Evolutionary conservation across 257 asterid genomes (phyloP).

Genomic region (Fraxinus pennsylvanica): DNA sequence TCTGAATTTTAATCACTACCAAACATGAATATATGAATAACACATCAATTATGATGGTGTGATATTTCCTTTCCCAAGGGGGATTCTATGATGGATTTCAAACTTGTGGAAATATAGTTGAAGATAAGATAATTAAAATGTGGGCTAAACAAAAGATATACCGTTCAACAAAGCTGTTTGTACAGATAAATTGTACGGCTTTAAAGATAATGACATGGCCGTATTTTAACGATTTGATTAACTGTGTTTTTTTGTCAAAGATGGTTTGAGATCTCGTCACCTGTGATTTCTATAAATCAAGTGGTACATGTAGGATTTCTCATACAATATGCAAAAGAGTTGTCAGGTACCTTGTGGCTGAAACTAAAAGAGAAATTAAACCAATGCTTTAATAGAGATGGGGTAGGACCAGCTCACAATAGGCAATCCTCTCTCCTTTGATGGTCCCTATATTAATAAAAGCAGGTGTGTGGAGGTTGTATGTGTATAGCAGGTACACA

Average conservation of each 20-base stretch:
- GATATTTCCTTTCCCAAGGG: not conserved
- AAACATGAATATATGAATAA: not conserved
- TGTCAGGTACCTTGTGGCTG: constrained; percentile 26
- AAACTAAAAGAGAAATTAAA: constrained; percentile 7
- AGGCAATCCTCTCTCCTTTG: not conserved
- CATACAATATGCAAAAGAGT: not conserved
- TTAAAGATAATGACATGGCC: too few species aligned
- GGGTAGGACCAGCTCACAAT: constrained; percentile 22
- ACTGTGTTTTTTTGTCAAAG: too few species aligned
- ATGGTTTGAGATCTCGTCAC: too few species aligned
- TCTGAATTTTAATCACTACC: too few species aligned
- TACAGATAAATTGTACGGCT: too few species aligned
- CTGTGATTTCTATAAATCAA: too few species aligned
- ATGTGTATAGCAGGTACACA: too few species aligned
- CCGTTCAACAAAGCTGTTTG: not conserved
- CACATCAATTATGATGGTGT: not conserved
- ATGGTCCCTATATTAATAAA: constrained; percentile 13
- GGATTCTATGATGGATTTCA: not conserved
- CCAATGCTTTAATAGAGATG: not conserved
- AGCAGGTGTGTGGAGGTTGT: not conserved
- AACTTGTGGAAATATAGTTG: not conserved
- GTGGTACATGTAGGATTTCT: too few species aligned
- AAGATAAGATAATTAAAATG: not conserved
- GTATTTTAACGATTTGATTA: too few species aligned
- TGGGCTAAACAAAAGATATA: not conserved